A percentile compares a stretch with the other conserved stretches of the same genome.
phyloP scores from a whole-genome alignment of 768 basidiomycete species.

The Mycena vitilis region DNA sequence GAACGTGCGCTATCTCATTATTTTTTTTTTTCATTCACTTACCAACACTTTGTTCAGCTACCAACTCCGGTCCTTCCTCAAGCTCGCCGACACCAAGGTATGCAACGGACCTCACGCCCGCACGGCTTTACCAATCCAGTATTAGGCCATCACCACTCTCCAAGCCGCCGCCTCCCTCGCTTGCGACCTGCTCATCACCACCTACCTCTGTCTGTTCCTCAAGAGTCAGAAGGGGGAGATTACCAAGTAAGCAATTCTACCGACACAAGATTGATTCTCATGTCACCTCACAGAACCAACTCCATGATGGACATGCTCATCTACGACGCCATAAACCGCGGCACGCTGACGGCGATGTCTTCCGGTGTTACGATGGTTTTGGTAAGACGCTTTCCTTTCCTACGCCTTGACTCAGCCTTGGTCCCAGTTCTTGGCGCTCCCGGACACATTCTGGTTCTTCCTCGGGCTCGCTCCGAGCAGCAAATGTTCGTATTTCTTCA shows the following conservation, averaged over 20 bases:
- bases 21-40: neutral
- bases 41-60: neutral
- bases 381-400: neutral
- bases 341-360: no score
- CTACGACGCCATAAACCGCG: no score
- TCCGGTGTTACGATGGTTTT: no score
- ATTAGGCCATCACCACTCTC: neutral
- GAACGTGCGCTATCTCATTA: neutral
- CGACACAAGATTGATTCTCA: no score
- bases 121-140: neutral
- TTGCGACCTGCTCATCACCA: neutral
- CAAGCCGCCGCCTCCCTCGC: neutral
- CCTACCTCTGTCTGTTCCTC: neutral
- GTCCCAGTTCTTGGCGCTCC: no score
- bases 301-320: no score
- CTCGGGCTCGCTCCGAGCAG: no score
- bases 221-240: neutral
- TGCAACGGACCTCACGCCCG: neutral
- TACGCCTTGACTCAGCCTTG: no score
- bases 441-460: no score
- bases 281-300: no score
- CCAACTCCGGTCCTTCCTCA: conserved; percentile 18
- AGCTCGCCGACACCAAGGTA: conserved; percentile 27
- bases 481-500: no score
- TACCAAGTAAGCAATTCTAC: no score